These are phyloP conservation scores for Rhodotorula diobovata DNA, from an alignment of 768 basidiomycete genomes.

Conservation along the genomic window DNA sequence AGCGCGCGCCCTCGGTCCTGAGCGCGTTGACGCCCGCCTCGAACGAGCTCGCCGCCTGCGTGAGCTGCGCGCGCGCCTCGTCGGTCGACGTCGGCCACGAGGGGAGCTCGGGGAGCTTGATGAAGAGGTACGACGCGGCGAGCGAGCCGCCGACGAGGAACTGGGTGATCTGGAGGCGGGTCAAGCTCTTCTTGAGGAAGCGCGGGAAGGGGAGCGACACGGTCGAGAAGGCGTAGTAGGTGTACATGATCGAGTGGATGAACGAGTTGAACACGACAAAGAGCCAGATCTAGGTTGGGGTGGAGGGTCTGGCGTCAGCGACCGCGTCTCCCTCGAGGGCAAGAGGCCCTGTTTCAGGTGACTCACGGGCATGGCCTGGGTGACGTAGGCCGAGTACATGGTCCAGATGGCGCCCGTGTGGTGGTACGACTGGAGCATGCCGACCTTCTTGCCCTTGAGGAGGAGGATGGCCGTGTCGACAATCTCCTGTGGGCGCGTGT, in stretches of 20 bases:
- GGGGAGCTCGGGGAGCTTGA: constrained; percentile 32
- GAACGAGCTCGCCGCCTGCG: constrained; percentile 21
- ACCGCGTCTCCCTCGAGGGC: not conserved
- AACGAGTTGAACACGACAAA: constrained; percentile 42
- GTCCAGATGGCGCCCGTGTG: constrained; percentile 42
- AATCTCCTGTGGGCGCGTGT: not conserved
- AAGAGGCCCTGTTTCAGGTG: no score
- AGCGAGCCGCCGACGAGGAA: constrained; percentile 31
- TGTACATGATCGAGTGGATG: constrained; percentile 40
- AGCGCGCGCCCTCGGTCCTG: constrained; percentile 16
- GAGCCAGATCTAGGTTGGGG: constrained; percentile 21
- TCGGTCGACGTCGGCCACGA: constrained; percentile 6
- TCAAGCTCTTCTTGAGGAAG: constrained; percentile 40
- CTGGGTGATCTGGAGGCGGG: constrained; percentile 42
- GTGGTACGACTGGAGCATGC: constrained; percentile 43
- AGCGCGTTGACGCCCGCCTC: constrained; percentile 24
- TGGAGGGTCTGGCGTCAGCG: not conserved
- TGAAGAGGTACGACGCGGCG: constrained; percentile 39
- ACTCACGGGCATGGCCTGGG: constrained; percentile 22
- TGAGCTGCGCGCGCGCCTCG: constrained; percentile 7
- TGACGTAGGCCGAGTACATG: constrained; percentile 24
- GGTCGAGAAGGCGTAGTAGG: constrained; percentile 42
- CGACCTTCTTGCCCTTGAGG: constrained; percentile 43
- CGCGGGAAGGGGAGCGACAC: constrained; percentile 41
- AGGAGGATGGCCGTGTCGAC: constrained; percentile 43